Percentiles rank a stretch among this genome's conserved stretches.
phyloP scores from a whole-genome alignment of 352 stramenopile genomes.

The Globisporangium iwayamae region DNA sequence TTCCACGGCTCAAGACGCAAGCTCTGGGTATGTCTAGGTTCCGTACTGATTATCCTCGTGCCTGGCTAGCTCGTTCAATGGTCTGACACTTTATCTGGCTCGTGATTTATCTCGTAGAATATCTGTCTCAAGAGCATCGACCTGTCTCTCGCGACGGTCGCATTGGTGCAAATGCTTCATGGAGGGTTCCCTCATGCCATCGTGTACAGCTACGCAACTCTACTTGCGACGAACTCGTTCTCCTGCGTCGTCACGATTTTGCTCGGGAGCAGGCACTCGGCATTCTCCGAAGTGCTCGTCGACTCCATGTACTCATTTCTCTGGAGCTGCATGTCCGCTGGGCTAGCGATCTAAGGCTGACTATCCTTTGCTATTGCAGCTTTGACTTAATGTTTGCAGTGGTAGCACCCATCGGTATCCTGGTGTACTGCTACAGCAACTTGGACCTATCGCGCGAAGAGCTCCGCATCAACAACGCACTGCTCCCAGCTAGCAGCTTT shows the following conservation, averaged over 20 bases:
- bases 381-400: slow-evolving; percentile 33
- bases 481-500: slow-evolving; percentile 26
- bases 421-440: slow-evolving; percentile 20
- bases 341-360: too few relatives aligned
- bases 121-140: slow-evolving; percentile 25
- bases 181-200: slow-evolving; percentile 10
- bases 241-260: slow-evolving; percentile 7
- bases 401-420: slow-evolving; percentile 21
- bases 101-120: slow-evolving; percentile 18
- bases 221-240: slow-evolving; percentile 20
- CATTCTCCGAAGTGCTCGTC: slow-evolving; percentile 27
- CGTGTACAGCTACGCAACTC: not conserved
- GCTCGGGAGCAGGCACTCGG: slow-evolving; percentile 5
- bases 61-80: too few relatives aligned
- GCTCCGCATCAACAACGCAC: slow-evolving; percentile 21
- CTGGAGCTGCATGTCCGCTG: too few relatives aligned
- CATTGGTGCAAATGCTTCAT: slow-evolving; percentile 24
- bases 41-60: not conserved
- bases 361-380: not conserved
- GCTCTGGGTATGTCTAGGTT: not conserved
- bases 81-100: not conserved
- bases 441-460: slow-evolving; percentile 30
- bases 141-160: slow-evolving; percentile 20
- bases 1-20: not conserved
- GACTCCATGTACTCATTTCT: slow-evolving; percentile 25